Base-by-base conservation (phyloP, 2,329 filamentous ascomycete species). In the Apiospora arundinis region DNA sequence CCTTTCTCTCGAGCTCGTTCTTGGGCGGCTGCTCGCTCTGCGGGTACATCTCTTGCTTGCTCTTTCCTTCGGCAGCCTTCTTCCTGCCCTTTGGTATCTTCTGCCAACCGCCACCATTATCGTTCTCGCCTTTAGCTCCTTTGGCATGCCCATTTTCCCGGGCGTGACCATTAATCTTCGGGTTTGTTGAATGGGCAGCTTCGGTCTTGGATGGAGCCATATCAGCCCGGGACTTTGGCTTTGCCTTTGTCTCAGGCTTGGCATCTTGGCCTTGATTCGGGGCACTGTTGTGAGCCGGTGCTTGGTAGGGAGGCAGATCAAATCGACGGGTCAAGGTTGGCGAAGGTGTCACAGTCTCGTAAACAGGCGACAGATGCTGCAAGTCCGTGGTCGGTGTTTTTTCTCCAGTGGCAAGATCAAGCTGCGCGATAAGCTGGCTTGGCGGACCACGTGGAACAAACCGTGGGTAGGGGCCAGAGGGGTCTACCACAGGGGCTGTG, bases 321-420 rank as follows among this genome's bases (percentile, higher is more conserved):
- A 86, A 82, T 67, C 86, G 90, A 70, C 91, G 86, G 70, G 83
- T 83, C 16, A 87, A 84, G 3, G 87, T 92, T 1, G 92, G 92
- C 1, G 92, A 93, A 2, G 92, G 91, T 0, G 91, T 92, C n/a
- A 88, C 86, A 7, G 89, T 88, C 81, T 95, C 93, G 70, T 92
- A 92, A 0, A 95, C 92, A 0, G 93, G 93, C 0, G 93, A 95
- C 2, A 95, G 84, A 74, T 86, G 87, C 56, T 85, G 84, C 68
- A 84, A 77, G 11, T 89, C 87, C 11, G 82, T 80, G 5, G 80
- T 77, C 69, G 82, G 80, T 14, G 83, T 75, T 28, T 82, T 81
- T 44, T 85, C 84, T 4, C 84, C 82, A 49, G 86, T 85, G 1
- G 88, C 88, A 18, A 90, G 83, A 75, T 90, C 88, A 23, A 90